Evolutionary conservation across 768 basidiomycete genomes (phyloP).

Genomic region (Trametes cubensis): DNA sequence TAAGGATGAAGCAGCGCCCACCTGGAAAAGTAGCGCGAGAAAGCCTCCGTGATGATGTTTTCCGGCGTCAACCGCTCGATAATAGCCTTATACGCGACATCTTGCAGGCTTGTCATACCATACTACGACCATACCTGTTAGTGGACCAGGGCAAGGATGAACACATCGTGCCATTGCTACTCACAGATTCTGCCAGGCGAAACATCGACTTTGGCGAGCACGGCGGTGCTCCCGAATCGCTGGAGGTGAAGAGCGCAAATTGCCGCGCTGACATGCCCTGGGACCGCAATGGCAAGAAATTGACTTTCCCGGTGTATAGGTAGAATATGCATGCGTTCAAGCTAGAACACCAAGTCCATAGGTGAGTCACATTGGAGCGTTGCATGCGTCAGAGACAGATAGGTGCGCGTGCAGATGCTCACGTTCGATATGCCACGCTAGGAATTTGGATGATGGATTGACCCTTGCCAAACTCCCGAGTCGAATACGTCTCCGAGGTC

Average conservation of each 20-base stretch:
- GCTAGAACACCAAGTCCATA: conserved; percentile 29
- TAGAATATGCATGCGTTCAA: conserved; percentile 44
- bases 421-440: conserved; percentile 28
- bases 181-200: conserved; percentile 28
- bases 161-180: background rate
- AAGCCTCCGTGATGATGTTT: conserved; percentile 33
- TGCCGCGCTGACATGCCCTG: conserved; percentile 5
- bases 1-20: conserved; percentile 9
- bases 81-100: conserved; percentile 22
- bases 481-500: background rate
- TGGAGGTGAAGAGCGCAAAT: conserved; percentile 6
- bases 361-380: background rate
- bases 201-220: conserved; percentile 32
- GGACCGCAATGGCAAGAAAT: conserved; percentile 39
- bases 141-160: background rate
- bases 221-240: conserved; percentile 9
- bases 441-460: conserved; percentile 16
- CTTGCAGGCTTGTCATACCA: conserved; percentile 25
- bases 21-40: conserved; percentile 28
- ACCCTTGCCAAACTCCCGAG: background rate
- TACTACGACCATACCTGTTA: conserved; percentile 16
- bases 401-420: background rate
- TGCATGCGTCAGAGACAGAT: background rate
- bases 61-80: conserved; percentile 6
- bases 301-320: conserved; percentile 40